Conservation (phyloP, 495 filamentous ascomycete species). For the Chaetomidium leptoderma region DNA sequence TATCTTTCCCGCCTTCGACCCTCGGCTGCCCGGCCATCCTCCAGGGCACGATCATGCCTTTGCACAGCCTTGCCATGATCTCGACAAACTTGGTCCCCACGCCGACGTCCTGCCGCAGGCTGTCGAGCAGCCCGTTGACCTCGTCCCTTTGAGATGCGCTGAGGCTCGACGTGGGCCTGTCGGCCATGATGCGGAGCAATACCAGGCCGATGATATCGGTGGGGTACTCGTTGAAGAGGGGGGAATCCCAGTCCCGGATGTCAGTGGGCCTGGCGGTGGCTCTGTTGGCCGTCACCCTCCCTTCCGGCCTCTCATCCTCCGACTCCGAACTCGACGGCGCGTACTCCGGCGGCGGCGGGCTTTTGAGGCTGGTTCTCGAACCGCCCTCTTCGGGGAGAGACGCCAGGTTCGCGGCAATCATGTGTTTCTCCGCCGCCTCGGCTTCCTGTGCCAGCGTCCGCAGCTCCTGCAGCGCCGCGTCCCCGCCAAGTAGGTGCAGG, state of each 20-base stretch:
- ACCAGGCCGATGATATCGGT: neutral
- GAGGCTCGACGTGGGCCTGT: neutral
- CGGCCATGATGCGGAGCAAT: neutral
- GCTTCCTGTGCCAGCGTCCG: neutral
- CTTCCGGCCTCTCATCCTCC: neutral
- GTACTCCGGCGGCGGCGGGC: neutral
- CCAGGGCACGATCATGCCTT: neutral
- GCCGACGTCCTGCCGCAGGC: neutral
- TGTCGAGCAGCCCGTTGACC: neutral
- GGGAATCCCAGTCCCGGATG: neutral
- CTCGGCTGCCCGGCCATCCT: neutral
- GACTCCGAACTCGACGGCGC: neutral
- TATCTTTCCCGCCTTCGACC: neutral
- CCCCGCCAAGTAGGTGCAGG: slow-evolving; percentile 9
- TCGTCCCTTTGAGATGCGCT: neutral
- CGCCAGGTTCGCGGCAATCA: neutral
- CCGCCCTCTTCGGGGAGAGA: neutral
- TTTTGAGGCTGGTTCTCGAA: too few species aligned
- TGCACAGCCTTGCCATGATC: neutral
- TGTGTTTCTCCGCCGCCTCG: neutral
- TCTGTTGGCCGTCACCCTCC: neutral
- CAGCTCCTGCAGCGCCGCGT: slow-evolving; percentile 12
- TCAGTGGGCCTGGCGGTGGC: neutral
- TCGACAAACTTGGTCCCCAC: neutral
- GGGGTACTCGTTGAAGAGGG: neutral